Evolutionary conservation across 2,329 filamentous ascomycete species (phyloP).

Genomic region (Penicillium psychrosexuale): DNA sequence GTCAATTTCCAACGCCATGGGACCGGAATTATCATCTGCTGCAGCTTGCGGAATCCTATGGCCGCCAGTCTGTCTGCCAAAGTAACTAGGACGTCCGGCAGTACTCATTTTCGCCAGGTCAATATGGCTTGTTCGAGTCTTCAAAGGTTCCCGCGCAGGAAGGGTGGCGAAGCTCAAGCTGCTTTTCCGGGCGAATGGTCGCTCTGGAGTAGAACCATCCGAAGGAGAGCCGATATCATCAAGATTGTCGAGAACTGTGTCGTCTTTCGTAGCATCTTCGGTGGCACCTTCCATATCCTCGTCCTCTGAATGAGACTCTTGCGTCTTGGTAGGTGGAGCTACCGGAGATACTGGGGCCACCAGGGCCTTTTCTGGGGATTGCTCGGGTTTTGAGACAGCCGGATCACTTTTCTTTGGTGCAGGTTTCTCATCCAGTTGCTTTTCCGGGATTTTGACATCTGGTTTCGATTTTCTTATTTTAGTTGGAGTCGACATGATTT

Average conservation of each 20-base stretch:
- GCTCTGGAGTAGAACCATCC: slow-evolving; percentile 46
- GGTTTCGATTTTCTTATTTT: slow-evolving; percentile 8
- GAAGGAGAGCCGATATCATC: slow-evolving; percentile 50
- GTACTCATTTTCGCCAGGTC: slow-evolving; percentile 54
- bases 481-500: neutral
- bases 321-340: slow-evolving; percentile 6
- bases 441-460: neutral
- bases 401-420: slow-evolving; percentile 13
- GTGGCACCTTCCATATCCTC: slow-evolving; percentile 21
- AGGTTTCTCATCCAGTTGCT: neutral
- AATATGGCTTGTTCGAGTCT: slow-evolving; percentile 77
- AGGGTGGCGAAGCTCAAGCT: slow-evolving; percentile 92
- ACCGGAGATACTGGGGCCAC: slow-evolving; percentile 5
- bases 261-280: slow-evolving; percentile 28
- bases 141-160: slow-evolving; percentile 83
- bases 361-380: slow-evolving; percentile 19
- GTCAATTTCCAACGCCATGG: slow-evolving; percentile 50
- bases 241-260: slow-evolving; percentile 37
- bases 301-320: slow-evolving; percentile 15
- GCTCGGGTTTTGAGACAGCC: slow-evolving; percentile 7
- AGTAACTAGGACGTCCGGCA: slow-evolving; percentile 65
- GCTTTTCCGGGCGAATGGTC: slow-evolving; percentile 81
- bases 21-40: slow-evolving; percentile 44
- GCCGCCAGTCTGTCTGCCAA: slow-evolving; percentile 69
- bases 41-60: slow-evolving; percentile 36